Conservation (phyloP, 805 yeast genomes). For the Wickerhamomyces strasburgensis region DNA sequence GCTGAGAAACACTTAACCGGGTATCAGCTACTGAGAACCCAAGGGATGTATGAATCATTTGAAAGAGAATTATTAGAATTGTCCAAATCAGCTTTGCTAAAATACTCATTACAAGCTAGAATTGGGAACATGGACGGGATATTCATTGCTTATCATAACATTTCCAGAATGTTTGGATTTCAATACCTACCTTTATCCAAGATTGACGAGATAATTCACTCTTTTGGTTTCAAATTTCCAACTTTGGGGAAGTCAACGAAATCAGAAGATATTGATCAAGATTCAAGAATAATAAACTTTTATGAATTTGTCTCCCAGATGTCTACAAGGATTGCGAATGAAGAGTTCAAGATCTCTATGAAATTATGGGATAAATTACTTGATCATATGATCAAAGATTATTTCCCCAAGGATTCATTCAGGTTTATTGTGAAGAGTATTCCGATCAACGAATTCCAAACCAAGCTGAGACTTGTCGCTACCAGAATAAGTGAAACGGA, state of each 20-base stretch:
- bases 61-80: slow-evolving; percentile 77
- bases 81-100: slow-evolving; percentile 68
- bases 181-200: slow-evolving; percentile 75
- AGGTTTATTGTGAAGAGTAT: slow-evolving; percentile 29
- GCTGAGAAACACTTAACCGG: slow-evolving; percentile 42
- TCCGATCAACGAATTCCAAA: slow-evolving; percentile 13
- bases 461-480: slow-evolving; percentile 30
- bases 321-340: slow-evolving; percentile 47
- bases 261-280: slow-evolving; percentile 1
- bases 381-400: slow-evolving; percentile 31
- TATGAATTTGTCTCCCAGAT: slow-evolving; percentile 14
- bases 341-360: slow-evolving; percentile 61
- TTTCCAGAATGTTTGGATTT: slow-evolving; percentile 78
- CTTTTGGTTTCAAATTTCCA: slow-evolving; percentile 28
- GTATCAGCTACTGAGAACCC: slow-evolving; percentile 58
- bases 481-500: slow-evolving; percentile 28
- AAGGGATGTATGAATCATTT: slow-evolving; percentile 73
- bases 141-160: slow-evolving; percentile 85
- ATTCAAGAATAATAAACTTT: slow-evolving; percentile 8
- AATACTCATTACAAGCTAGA: slow-evolving; percentile 86
- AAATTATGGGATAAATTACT: slow-evolving; percentile 45
- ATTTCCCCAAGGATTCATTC: slow-evolving; percentile 30
- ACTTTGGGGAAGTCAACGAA: slow-evolving; percentile 2
- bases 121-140: slow-evolving; percentile 98
- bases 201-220: slow-evolving; percentile 61